Percentiles rank a stretch among this genome's conserved stretches.
phyloP scores from a whole-genome alignment of 2,329 filamentous ascomycete species.

The Capronia coronata region DNA sequence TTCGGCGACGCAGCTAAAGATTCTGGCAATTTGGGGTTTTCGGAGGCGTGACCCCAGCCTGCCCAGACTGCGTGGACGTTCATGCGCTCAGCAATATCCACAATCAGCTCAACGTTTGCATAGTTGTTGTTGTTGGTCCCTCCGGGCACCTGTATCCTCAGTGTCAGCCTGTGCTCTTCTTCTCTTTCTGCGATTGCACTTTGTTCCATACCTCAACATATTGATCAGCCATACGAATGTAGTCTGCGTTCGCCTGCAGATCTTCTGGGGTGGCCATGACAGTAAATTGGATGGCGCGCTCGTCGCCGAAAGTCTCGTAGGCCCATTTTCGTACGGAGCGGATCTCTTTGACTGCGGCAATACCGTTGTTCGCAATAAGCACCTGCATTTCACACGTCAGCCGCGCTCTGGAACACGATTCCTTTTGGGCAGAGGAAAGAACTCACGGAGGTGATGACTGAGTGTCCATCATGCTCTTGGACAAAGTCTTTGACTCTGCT shows the following conservation, averaged over 20 bases:
- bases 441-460: conserved; percentile 93
- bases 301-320: conserved; percentile 98
- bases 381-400: conserved; percentile 55
- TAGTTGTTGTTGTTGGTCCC: conserved; percentile 99
- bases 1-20: conserved; percentile 92
- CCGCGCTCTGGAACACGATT: conserved; percentile 1
- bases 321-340: conserved; percentile 99
- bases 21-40: conserved; percentile 96
- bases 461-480: conserved; percentile 80
- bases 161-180: conserved; percentile 7
- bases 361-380: conserved; percentile 98
- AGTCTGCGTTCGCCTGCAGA: conserved; percentile 94
- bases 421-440: not conserved
- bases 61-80: conserved; percentile 98
- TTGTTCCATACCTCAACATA: conserved; percentile 69
- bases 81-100: conserved; percentile 98
- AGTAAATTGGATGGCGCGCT: conserved; percentile 96
- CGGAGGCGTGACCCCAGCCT: conserved; percentile 97
- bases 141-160: conserved; percentile 63
- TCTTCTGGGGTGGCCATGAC: conserved; percentile 99
- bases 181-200: conserved; percentile 3
- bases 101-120: conserved; percentile 97
- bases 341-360: conserved; percentile 98
- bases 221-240: conserved; percentile 99
- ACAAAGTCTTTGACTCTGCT: conserved; percentile 97